Percentiles rank a stretch among this genome's conserved stretches.
These are phyloP conservation scores for Austroboletus novae-zelandiae DNA, from an alignment of 1,284 basidiomycete species.

Conservation along the genomic window DNA sequence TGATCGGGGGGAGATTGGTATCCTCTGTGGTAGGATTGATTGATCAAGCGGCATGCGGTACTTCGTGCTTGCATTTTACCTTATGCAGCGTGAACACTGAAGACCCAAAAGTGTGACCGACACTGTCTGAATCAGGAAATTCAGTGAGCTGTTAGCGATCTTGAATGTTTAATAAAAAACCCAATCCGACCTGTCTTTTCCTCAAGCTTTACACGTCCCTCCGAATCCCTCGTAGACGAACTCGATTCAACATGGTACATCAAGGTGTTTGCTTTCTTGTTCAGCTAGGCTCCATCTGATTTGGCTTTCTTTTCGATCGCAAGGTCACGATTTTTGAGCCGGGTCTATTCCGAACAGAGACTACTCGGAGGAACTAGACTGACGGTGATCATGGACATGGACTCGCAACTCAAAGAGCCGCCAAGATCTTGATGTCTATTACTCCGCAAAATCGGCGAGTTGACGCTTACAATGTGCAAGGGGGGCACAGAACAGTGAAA, in stretches of 20 bases:
- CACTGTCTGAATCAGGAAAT: conserved; percentile 2
- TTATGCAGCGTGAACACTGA: no score
- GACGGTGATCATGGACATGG: no score
- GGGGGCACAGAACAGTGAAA: no score
- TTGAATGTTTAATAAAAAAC: no score
- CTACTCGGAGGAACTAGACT: background rate
- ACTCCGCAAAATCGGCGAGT: no score
- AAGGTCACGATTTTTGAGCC: conserved; percentile 6
- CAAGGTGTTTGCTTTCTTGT: conserved; percentile 5
- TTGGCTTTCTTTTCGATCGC: background rate
- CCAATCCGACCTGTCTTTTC: no score
- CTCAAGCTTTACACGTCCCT: conserved; percentile 13
- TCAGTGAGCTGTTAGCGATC: no score
- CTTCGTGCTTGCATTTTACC: background rate
- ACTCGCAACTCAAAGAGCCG: no score
- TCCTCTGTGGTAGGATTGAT: conserved; percentile 20
- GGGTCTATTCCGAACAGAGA: conserved; percentile 10
- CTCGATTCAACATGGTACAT: conserved; percentile 24
- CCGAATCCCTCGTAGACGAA: conserved; percentile 14
- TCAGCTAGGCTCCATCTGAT: no score
- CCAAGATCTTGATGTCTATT: no score
- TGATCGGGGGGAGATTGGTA: conserved; percentile 27
- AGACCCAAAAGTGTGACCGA: no score
- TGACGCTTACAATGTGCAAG: no score
- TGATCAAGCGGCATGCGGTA: background rate